phyloP scores from a whole-genome alignment of 805 yeast species.

The Ogataea wickerhamii region DNA sequence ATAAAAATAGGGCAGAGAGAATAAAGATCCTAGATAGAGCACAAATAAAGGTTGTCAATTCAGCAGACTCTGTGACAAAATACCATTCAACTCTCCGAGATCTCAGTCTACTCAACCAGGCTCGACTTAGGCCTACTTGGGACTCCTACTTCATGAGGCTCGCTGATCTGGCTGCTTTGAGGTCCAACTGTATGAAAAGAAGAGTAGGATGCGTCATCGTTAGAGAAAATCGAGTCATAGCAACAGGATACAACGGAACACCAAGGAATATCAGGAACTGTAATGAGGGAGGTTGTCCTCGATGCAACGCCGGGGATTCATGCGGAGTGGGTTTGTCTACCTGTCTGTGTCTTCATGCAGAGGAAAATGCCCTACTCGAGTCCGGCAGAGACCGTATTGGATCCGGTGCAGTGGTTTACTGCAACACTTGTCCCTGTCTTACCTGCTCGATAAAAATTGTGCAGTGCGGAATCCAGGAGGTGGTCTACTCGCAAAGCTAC shows the following conservation, averaged over 20 bases:
- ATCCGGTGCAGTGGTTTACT: constrained; percentile 62
- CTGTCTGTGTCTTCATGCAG: constrained; percentile 94
- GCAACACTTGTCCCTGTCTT: constrained; percentile 96
- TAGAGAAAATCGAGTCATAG: constrained; percentile 77
- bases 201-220: constrained; percentile 96
- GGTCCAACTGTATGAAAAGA: constrained; percentile 96
- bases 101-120: constrained; percentile 44
- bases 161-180: constrained; percentile 86
- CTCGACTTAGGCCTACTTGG: constrained; percentile 87
- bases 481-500: constrained; percentile 87
- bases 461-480: constrained; percentile 87
- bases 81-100: constrained; percentile 38
- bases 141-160: constrained; percentile 92
- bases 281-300: constrained; percentile 90
- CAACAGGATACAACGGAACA: constrained; percentile 98
- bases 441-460: constrained; percentile 95
- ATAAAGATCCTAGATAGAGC: constrained; percentile 47
- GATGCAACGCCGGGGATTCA: constrained; percentile 74
- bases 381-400: constrained; percentile 89
- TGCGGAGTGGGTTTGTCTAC: constrained; percentile 69
- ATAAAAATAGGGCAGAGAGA: constrained; percentile 20
- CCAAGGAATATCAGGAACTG: constrained; percentile 87
- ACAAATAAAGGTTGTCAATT: constrained; percentile 56
- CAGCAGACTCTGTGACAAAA: constrained; percentile 33
- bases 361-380: constrained; percentile 91